Conservation (phyloP, 768 basidiomycete genomes). For the Psilocybe azurescens region DNA sequence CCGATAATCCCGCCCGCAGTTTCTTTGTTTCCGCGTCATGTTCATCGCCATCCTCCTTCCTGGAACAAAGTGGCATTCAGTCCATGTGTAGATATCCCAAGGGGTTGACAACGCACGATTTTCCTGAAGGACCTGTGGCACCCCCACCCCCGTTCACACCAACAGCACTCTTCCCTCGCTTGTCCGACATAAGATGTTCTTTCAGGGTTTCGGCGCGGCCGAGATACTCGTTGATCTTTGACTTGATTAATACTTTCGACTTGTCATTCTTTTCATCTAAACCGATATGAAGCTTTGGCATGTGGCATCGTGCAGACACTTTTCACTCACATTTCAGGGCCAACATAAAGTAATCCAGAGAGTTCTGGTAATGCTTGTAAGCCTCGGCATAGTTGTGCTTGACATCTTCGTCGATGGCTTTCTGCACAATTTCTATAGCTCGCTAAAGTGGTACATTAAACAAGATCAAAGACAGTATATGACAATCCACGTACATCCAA, state of each 20-base stretch:
- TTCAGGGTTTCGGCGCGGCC: slow-evolving; percentile 91
- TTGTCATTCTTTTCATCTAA: slow-evolving; percentile 82
- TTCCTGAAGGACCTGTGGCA: slow-evolving; percentile 44
- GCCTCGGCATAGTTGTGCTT: slow-evolving; percentile 95
- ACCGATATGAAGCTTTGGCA: background rate
- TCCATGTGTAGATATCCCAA: background rate
- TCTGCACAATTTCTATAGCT: slow-evolving; percentile 91
- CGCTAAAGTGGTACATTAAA: slow-evolving; percentile 31
- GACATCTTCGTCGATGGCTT: slow-evolving; percentile 90
- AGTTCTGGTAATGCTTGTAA: slow-evolving; percentile 94
- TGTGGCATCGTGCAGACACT: background rate
- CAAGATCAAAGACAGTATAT: background rate
- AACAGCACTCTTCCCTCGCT: slow-evolving; percentile 52
- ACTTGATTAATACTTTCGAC: slow-evolving; percentile 82
- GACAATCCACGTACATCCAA: slow-evolving; percentile 47
- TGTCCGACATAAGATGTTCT: slow-evolving; percentile 76
- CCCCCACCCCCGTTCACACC: slow-evolving; percentile 54
- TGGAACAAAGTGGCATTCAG: slow-evolving; percentile 16
- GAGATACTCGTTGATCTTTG: slow-evolving; percentile 92
- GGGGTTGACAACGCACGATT: slow-evolving; percentile 43
- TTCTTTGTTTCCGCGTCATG: slow-evolving; percentile 96
- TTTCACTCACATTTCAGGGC: slow-evolving; percentile 78
- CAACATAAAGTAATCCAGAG: slow-evolving; percentile 98
- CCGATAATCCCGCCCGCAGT: slow-evolving; percentile 86
- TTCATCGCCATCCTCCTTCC: slow-evolving; percentile 65